phyloP scores from a whole-genome alignment of 2,329 filamentous ascomycete genomes.

The Fusarium agapanthi region DNA sequence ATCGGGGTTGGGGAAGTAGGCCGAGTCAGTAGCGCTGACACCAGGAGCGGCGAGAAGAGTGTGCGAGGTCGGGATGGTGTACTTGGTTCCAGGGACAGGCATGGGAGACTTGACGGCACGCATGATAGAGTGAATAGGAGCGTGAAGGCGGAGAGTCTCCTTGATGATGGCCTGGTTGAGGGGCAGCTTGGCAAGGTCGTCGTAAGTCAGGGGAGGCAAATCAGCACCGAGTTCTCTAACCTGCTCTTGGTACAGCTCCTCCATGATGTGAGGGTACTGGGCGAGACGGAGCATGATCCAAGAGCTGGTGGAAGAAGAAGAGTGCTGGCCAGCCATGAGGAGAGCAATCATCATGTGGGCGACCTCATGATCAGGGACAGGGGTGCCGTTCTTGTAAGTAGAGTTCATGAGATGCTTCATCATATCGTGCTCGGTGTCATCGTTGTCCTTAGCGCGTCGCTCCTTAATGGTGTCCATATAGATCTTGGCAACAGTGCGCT shows the following conservation, averaged over 20 bases:
- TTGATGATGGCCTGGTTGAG: constrained; percentile 87
- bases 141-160: constrained; percentile 90
- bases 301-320: constrained; percentile 81
- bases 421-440: constrained; percentile 73
- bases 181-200: constrained; percentile 79
- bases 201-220: constrained; percentile 78
- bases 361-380: constrained; percentile 83
- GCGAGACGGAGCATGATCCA: constrained; percentile 89
- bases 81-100: constrained; percentile 82
- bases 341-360: constrained; percentile 95
- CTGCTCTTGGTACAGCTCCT: constrained; percentile 87
- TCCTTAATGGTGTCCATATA: constrained; percentile 85
- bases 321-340: constrained; percentile 92
- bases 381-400: constrained; percentile 82
- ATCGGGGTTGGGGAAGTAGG: constrained; percentile 83
- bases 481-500: constrained; percentile 80
- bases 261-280: constrained; percentile 77
- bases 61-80: constrained; percentile 82
- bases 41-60: constrained; percentile 86
- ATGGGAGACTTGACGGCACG: constrained; percentile 91
- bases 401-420: constrained; percentile 91
- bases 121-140: constrained; percentile 95
- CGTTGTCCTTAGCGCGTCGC: constrained; percentile 64
- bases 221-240: constrained; percentile 75
- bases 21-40: constrained; percentile 75